phyloP scores from a whole-genome alignment of 768 basidiomycete species.

The Nidularia pulvinata region DNA sequence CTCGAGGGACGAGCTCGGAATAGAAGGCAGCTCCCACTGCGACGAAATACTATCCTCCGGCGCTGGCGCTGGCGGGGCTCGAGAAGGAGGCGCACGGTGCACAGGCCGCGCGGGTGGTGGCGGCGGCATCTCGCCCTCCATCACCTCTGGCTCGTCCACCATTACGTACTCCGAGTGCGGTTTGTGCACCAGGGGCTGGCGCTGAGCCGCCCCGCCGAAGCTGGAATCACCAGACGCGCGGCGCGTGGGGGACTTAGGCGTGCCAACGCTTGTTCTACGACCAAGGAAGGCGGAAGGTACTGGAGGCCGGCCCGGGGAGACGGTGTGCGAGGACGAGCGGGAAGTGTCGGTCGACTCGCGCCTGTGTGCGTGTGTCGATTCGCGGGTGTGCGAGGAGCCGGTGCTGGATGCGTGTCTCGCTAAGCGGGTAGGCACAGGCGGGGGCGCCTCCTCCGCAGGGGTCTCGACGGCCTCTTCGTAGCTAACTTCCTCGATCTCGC shows the following conservation, averaged over 20 bases:
- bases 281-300: slow-evolving; percentile 34
- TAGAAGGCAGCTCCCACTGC: slow-evolving; percentile 69
- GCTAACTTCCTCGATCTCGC: slow-evolving; percentile 67
- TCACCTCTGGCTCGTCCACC: slow-evolving; percentile 49
- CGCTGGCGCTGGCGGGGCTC: slow-evolving; percentile 18
- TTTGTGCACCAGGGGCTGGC: slow-evolving; percentile 19
- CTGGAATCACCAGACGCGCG: slow-evolving; percentile 32
- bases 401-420: slow-evolving; percentile 13
- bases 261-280: slow-evolving; percentile 35
- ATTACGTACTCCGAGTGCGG: slow-evolving; percentile 58
- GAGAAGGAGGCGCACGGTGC: slow-evolving; percentile 21
- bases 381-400: not conserved
- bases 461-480: slow-evolving; percentile 51
- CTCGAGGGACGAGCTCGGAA: slow-evolving; percentile 54
- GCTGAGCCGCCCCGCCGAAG: slow-evolving; percentile 7
- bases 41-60: slow-evolving; percentile 36
- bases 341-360: slow-evolving; percentile 7
- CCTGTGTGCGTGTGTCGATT: not conserved
- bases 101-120: slow-evolving; percentile 47
- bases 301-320: slow-evolving; percentile 44
- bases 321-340: slow-evolving; percentile 24
- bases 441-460: slow-evolving; percentile 47
- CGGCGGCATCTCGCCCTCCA: slow-evolving; percentile 29
- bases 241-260: slow-evolving; percentile 25
- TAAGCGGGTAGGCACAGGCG: slow-evolving; percentile 53